Percentiles rank a stretch among this genome's conserved stretches.
Evolutionary conservation across 1,284 basidiomycete genomes (phyloP).

Genomic region (Marasmius sp.): DNA sequence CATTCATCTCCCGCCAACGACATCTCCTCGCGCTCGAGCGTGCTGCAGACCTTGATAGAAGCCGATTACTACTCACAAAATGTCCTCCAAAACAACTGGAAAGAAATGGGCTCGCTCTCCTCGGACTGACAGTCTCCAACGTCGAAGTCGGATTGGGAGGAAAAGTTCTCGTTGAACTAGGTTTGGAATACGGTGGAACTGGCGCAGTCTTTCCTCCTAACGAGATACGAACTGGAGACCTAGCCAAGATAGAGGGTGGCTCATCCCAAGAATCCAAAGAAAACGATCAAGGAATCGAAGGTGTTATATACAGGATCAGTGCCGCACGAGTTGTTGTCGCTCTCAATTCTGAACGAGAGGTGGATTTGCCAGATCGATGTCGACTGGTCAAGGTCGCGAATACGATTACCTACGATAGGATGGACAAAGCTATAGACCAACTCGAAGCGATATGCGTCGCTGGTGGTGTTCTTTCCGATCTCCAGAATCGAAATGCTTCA

Average conservation of each 20-base stretch:
- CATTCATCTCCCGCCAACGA: slow-evolving; percentile 75
- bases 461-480: slow-evolving; percentile 17
- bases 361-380: slow-evolving; percentile 83
- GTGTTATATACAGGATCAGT: slow-evolving; percentile 85
- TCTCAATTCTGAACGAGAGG: slow-evolving; percentile 57
- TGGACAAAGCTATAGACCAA: slow-evolving; percentile 77
- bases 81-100: slow-evolving; percentile 85
- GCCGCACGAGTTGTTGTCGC: slow-evolving; percentile 79
- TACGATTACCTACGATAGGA: slow-evolving; percentile 91
- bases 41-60: slow-evolving; percentile 81
- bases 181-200: slow-evolving; percentile 78
- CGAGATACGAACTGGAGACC: slow-evolving; percentile 79
- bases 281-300: slow-evolving; percentile 48
- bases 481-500: neutral
- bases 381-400: slow-evolving; percentile 89
- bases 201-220: slow-evolving; percentile 79
- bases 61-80: slow-evolving; percentile 78
- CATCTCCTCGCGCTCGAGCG: slow-evolving; percentile 72
- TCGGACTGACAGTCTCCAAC: slow-evolving; percentile 68
- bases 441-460: slow-evolving; percentile 49
- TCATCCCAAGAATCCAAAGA: slow-evolving; percentile 40
- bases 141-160: slow-evolving; percentile 85
- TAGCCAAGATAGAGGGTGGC: slow-evolving; percentile 82
- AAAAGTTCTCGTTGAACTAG: slow-evolving; percentile 87
- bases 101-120: slow-evolving; percentile 81